These are phyloP conservation scores for Fragilaria radians DNA, from an alignment of 108 stramenopile genomes.

Conservation along the genomic window DNA sequence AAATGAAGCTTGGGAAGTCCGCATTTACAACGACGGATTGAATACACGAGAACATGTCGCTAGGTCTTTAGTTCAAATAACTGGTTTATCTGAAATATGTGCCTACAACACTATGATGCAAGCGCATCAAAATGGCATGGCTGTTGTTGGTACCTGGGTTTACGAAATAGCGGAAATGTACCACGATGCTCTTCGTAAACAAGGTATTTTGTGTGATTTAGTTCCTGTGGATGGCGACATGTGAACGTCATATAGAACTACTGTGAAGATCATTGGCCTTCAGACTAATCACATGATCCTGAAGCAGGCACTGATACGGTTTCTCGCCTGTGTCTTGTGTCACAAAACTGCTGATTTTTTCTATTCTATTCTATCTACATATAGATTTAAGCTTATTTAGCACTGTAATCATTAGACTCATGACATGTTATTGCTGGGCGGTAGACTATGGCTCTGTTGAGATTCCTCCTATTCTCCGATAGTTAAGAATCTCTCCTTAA, in stretches of 20 bases:
- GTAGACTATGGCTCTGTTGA: too few species aligned
- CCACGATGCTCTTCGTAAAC: constrained; percentile 47
- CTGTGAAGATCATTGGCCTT: not conserved
- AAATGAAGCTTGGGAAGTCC: constrained; percentile 55
- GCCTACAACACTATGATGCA: constrained; percentile 81
- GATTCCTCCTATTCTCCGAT: too few species aligned
- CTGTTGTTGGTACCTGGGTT: constrained; percentile 62
- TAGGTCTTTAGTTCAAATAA: constrained; percentile 66
- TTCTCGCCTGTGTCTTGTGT: too few species aligned
- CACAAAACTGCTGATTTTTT: too few species aligned
- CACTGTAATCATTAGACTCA: too few species aligned
- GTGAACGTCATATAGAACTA: too few species aligned
- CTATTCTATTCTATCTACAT: too few species aligned
- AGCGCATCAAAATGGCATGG: constrained; percentile 77
- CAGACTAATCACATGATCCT: too few species aligned
- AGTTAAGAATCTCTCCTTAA: too few species aligned
- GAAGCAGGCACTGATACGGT: too few species aligned
- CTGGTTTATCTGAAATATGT: constrained; percentile 54
- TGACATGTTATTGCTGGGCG: too few species aligned
- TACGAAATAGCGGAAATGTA: constrained; percentile 77
- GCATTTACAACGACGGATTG: constrained; percentile 78
- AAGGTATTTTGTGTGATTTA: constrained; percentile 69
- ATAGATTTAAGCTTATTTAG: too few species aligned
- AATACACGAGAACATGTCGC: constrained; percentile 82
- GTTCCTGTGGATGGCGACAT: constrained; percentile 43